These are phyloP conservation scores for Neurospora sp. DNA, from an alignment of 2,329 filamentous ascomycete species.

Conservation along the genomic window DNA sequence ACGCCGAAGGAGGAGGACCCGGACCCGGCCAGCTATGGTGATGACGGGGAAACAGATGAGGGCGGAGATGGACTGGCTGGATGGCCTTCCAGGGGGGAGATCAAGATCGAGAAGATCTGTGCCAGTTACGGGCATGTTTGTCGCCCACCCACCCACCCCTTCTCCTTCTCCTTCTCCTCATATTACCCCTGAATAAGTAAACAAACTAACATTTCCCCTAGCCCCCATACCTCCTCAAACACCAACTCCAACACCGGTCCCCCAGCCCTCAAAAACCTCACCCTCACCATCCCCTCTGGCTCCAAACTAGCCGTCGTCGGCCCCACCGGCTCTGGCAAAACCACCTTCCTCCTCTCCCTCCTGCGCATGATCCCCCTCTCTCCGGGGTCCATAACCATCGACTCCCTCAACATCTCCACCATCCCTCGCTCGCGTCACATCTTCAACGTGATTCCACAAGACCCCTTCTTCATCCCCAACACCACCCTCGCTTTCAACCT, in stretches of 20 bases:
- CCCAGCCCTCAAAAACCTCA: not conserved
- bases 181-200: not conserved
- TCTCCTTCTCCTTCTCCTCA: not conserved
- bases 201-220: not conserved
- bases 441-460: constrained; percentile 5
- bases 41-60: not conserved
- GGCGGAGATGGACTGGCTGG: not conserved
- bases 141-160: not conserved
- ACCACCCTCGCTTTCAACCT: constrained; percentile 7
- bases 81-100: not conserved
- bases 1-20: constrained; percentile 4
- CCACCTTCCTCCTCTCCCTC: too few species aligned
- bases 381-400: too few species aligned
- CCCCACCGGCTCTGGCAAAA: too few species aligned
- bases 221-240: not conserved
- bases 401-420: not conserved
- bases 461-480: constrained; percentile 8
- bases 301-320: too few species aligned
- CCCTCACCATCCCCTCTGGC: not conserved
- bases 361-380: too few species aligned
- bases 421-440: constrained; percentile 5
- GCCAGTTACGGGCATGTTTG: constrained; percentile 1
- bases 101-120: not conserved
- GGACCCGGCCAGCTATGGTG: not conserved
- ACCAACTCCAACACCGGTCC: not conserved